Conservation (phyloP, 768 basidiomycete genomes). For the Phylloporus scabripes region DNA sequence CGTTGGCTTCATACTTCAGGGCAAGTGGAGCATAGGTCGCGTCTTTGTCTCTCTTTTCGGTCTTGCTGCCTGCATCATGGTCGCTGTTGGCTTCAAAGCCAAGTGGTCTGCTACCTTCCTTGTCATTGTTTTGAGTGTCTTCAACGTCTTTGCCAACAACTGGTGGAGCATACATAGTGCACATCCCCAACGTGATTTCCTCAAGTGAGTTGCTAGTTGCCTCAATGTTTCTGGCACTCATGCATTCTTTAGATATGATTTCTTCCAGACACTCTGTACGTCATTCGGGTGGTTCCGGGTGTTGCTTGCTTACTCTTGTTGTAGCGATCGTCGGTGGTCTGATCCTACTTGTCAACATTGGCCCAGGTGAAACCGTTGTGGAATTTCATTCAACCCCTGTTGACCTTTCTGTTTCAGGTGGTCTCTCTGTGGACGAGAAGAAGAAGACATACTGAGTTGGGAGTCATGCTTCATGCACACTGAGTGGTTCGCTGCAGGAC, state of each 20-base stretch:
- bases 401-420: constrained; percentile 45
- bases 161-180: constrained; percentile 93
- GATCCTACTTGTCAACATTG: constrained; percentile 96
- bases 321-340: constrained; percentile 93
- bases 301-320: constrained; percentile 6
- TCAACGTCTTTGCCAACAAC: constrained; percentile 98
- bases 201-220: constrained; percentile 62
- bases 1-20: constrained; percentile 94
- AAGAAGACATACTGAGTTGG: constrained; percentile 78
- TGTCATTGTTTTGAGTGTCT: constrained; percentile 82
- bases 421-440: constrained; percentile 97
- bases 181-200: constrained; percentile 96
- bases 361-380: constrained; percentile 60
- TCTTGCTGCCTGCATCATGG: constrained; percentile 89
- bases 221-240: constrained; percentile 17
- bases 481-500: not conserved
- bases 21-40: constrained; percentile 82
- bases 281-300: not conserved
- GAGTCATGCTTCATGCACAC: not conserved
- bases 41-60: constrained; percentile 87
- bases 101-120: constrained; percentile 98
- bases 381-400: not conserved
- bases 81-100: constrained; percentile 98
- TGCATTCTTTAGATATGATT: constrained; percentile 71
- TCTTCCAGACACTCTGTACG: constrained; percentile 91